Evolutionary conservation across 768 basidiomycete species (phyloP), one percentile per base, ranked within the genome.

Genomic region (Cystobasidiopsis lactophilus): DNA sequence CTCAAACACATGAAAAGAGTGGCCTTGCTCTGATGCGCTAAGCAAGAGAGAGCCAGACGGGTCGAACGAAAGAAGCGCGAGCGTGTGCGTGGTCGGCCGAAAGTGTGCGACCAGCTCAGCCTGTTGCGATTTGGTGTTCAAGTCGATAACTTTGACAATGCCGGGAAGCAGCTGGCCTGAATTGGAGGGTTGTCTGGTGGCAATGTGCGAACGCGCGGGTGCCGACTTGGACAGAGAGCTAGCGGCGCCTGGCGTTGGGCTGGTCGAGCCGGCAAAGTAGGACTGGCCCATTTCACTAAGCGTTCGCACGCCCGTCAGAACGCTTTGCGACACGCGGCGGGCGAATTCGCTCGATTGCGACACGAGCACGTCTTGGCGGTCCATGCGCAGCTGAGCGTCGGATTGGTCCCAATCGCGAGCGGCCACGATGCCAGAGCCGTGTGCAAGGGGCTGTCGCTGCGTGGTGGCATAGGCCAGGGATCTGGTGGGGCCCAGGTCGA

Each of bases 1-100:
- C 44, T 62, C 61, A 31, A 62, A 62, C 18, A 62, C 47, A 51
- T 62, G 57, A 51, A 60, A 62, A 14, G 40, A 29, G 26, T 62
- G 59, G 0, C 50, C 55, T 3, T 57, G 29, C 9, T 50, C 40
- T 1, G 59, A 51, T 2, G 55, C 26, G 16, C 54, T 57, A 31
- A 62, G 56, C 21, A 62, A 7, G 14, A 16, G 23, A 0, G 57
- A 51, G 0, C 53, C 50, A 5, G 55, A 52, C 0, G 61, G 59
- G n/a, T 58, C 47, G 51, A 62, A 46, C 10, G 61, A 62, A 18
- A 62, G 10, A 19, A 57, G 54, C 2, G 59, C 55, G 54, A 62
- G 3, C 0, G 51, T 29, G 35, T 52, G 50, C 2, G 21, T 38
- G 38, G 55, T 60, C 3, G 59, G 59, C 5, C 55, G 51, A 45